Percentiles rank a stretch among this genome's conserved stretches.
Conservation (phyloP, 169 alveolate species). For the Cryptosporidium andersoni region DNA sequence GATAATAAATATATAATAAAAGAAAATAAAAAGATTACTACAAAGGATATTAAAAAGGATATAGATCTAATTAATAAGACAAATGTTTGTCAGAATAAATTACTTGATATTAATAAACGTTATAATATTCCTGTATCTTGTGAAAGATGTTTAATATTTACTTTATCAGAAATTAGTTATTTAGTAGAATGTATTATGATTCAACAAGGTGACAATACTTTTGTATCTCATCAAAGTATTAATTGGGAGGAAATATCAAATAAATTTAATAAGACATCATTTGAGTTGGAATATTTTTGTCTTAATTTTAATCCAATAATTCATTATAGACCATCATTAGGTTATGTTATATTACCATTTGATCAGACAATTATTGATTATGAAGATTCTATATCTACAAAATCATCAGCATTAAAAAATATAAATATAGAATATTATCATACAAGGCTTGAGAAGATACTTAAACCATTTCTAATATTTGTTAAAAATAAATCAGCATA, state of each 20-base stretch:
- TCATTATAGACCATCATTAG: slow-evolving; percentile 55
- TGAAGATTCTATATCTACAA: too few species aligned
- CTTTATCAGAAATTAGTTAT: slow-evolving; percentile 31
- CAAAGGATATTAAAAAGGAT: too few species aligned
- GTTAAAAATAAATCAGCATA: neutral
- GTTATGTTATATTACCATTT: slow-evolving; percentile 44
- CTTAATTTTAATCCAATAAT: slow-evolving; percentile 17
- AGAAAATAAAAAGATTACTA: too few species aligned
- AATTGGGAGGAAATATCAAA: slow-evolving; percentile 64
- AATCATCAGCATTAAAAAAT: too few species aligned
- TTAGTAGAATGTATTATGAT: slow-evolving; percentile 29
- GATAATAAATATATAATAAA: too few species aligned
- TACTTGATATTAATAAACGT: slow-evolving; percentile 22
- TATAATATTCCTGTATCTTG: slow-evolving; percentile 14
- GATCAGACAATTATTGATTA: neutral
- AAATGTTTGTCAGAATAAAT: too few species aligned
- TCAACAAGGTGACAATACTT: slow-evolving; percentile 66
- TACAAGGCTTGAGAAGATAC: slow-evolving; percentile 2
- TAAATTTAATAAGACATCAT: slow-evolving; percentile 27
- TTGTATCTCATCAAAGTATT: slow-evolving; percentile 5
- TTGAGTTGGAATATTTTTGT: slow-evolving; percentile 63
- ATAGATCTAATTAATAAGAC: too few species aligned
- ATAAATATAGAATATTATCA: neutral
- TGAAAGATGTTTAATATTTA: slow-evolving; percentile 24
- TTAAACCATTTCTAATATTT: slow-evolving; percentile 8